Evolutionary conservation across 2,329 filamentous ascomycete species (phyloP), one percentile per base, ranked within the genome.

Genomic region (Phialophora macrospora): DNA sequence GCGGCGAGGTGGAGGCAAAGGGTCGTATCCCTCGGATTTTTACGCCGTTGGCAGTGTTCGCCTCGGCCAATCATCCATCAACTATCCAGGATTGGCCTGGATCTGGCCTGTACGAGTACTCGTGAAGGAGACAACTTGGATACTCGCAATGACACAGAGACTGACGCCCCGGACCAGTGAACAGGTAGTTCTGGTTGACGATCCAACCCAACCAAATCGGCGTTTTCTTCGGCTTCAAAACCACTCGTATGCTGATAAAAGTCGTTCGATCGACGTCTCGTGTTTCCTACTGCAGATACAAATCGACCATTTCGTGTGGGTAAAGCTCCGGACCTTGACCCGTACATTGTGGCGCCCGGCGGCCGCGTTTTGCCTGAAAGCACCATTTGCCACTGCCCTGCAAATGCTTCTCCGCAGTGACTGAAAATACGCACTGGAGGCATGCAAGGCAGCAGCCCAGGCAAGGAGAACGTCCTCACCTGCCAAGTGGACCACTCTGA

Each of bases 401-500:
- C 48, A 22, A 26, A 51, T 51, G 22, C 48, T 26, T 22, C 48
- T 51, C 48, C 22, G 48, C 48, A 51, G 48, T 51, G 48, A 51
- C 48, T 51, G 48, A 51, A 51, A 51, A 14, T 51, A 51, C 48
- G 24, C 22, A 7, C n/a, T 22, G 22, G 24, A 11, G 4, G 38
- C 38, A 44, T 44, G 38, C 38, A 44, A 44, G 38, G 38, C 38
- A 44, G 14, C 38, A 44, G 38, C 38, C 38, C 38, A 44, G 38
- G 38, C 26, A 52, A 22, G 9, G 1, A 52, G 8, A 22, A 52
- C 4, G 48, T 8, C 22, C 48, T 28, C 48, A 51, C 8, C 5
- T 26, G 4, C 20, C 1, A 22, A n/a, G 17, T 48, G n/a, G 17
- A 48, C 44, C 44, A 32, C 30, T 34, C 32, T 32, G 32, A 12